These are phyloP conservation scores for Stylonectria norvegica DNA, from an alignment of 2,329 filamentous ascomycete species.

Conservation along the genomic window DNA sequence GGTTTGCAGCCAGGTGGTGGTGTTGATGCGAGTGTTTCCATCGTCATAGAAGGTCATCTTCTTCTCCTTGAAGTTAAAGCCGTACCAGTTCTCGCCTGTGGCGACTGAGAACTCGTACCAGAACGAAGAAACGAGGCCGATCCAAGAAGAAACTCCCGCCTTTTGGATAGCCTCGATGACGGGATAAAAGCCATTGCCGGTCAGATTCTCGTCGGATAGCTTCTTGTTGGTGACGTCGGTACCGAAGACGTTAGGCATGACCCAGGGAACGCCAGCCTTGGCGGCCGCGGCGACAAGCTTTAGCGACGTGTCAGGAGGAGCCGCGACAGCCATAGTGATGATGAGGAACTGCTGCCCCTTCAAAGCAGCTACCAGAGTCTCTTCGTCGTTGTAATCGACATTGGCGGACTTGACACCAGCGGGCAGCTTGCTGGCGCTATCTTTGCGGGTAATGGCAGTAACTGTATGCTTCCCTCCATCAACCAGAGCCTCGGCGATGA, in stretches of 20 bases:
- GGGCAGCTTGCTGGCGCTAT: conserved; percentile 41
- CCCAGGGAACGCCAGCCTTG: conserved; percentile 50
- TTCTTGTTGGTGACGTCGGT: conserved; percentile 37
- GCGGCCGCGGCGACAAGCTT: conserved; percentile 54
- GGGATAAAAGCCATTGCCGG: conserved; percentile 22
- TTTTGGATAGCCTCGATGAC: conserved; percentile 38
- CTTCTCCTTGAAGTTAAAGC: conserved; percentile 46
- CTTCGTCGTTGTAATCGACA: conserved; percentile 44
- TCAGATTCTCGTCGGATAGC: conserved; percentile 34
- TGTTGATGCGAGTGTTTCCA: conserved; percentile 54
- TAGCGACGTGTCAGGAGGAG: conserved; percentile 42
- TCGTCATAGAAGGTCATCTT: conserved; percentile 51
- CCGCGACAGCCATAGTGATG: conserved; percentile 48
- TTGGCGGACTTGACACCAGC: conserved; percentile 38
- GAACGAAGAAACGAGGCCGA: conserved; percentile 51
- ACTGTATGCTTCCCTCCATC: conserved; percentile 47
- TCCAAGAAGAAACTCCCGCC: conserved; percentile 39
- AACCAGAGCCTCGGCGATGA: conserved; percentile 40
- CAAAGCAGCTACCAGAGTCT: conserved; percentile 47
- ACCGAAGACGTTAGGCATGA: conserved; percentile 54
- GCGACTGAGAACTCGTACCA: conserved; percentile 55
- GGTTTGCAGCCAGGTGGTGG: conserved; percentile 57
- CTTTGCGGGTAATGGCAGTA: conserved; percentile 48
- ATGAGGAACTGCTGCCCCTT: conserved; percentile 54
- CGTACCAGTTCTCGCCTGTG: conserved; percentile 37